Conservation (phyloP, 495 filamentous ascomycete genomes). For the Penicillium coprophilum region DNA sequence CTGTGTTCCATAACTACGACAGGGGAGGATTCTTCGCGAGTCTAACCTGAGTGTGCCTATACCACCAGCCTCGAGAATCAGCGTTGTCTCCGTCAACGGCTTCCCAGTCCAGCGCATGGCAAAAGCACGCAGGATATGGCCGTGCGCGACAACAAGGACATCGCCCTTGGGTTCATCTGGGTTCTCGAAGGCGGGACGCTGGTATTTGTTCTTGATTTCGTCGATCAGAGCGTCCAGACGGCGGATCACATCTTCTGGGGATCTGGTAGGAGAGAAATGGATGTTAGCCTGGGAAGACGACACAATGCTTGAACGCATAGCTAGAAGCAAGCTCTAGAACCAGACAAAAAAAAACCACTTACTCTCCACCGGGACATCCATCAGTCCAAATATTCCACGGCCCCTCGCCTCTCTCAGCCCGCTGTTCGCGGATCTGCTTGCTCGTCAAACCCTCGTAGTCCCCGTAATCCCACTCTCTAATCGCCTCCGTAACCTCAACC, state of each 20-base stretch:
- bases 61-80: slow-evolving; percentile 73
- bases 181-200: slow-evolving; percentile 39
- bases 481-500: slow-evolving; percentile 70
- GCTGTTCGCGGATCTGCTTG: slow-evolving; percentile 61
- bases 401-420: slow-evolving; percentile 40
- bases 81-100: slow-evolving; percentile 54
- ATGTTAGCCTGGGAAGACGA: slow-evolving; percentile 8
- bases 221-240: slow-evolving; percentile 74
- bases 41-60: slow-evolving; percentile 75
- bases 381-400: slow-evolving; percentile 84
- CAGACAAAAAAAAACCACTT: slow-evolving; percentile 25
- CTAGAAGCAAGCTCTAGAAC: not conserved
- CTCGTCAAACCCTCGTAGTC: slow-evolving; percentile 90
- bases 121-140: slow-evolving; percentile 85
- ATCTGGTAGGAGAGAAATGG: slow-evolving; percentile 33
- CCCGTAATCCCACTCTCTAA: slow-evolving; percentile 96
- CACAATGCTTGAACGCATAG: slow-evolving; percentile 1
- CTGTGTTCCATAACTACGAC: not conserved
- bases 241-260: slow-evolving; percentile 62
- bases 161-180: slow-evolving; percentile 54
- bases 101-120: slow-evolving; percentile 83
- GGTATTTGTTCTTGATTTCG: slow-evolving; percentile 64
- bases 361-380: slow-evolving; percentile 71
- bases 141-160: slow-evolving; percentile 73
- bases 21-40: not conserved